Conservation (phyloP, 176 grass and related monocot species). For the Luzula sylvatica region DNA sequence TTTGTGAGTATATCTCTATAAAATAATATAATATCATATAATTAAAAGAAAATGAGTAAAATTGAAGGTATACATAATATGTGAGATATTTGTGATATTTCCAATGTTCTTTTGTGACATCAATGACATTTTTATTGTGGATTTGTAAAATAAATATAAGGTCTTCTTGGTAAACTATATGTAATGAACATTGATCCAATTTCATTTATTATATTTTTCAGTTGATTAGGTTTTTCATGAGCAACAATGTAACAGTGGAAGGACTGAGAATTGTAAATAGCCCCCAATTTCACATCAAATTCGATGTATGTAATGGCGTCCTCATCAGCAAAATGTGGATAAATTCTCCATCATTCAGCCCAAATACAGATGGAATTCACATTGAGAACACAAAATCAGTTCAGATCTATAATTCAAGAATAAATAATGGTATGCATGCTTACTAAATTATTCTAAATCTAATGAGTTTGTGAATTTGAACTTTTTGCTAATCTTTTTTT, state of each 20-base stretch:
- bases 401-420: conserved; percentile 43
- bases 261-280: conserved; percentile 59
- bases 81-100: neutral
- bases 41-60: too few species aligned
- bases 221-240: conserved; percentile 51
- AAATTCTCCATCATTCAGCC: conserved; percentile 51
- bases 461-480: neutral
- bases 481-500: neutral
- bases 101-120: neutral
- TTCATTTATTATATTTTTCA: conserved; percentile 13
- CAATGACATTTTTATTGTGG: too few species aligned
- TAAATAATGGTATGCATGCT: conserved; percentile 38
- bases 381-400: conserved; percentile 63
- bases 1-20: too few species aligned
- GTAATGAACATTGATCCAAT: too few species aligned
- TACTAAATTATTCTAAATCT: neutral
- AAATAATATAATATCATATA: too few species aligned
- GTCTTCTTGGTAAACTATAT: too few species aligned
- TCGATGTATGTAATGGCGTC: conserved; percentile 51
- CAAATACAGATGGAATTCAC: conserved; percentile 85
- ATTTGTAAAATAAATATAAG: too few species aligned
- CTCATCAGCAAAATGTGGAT: conserved; percentile 39
- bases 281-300: conserved; percentile 78
- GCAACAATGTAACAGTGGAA: conserved; percentile 38
- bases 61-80: neutral